Evolutionary conservation across 768 basidiomycete genomes (phyloP).

Genomic region (Kwoniella sp.): DNA sequence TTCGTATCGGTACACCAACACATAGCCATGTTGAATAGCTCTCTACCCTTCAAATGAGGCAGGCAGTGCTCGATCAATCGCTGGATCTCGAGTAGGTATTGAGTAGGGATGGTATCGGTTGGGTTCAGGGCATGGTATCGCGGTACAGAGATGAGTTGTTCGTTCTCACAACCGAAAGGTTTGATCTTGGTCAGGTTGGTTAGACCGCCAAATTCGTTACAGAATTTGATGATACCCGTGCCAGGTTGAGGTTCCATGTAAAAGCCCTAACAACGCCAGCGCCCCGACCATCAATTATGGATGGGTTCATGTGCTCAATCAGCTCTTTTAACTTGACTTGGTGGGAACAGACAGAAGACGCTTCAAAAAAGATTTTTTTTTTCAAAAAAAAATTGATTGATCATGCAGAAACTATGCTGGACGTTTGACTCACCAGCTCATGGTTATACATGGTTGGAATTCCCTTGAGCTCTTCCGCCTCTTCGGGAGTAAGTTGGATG

Average conservation of each 20-base stretch:
- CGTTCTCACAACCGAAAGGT: conserved; percentile 36
- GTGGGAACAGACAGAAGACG: no score
- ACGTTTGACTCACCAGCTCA: conserved; percentile 48
- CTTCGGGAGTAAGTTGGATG: conserved; percentile 48
- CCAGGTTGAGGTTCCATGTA: conserved; percentile 47
- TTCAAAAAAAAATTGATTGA: no score
- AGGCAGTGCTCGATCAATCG: conserved; percentile 43
- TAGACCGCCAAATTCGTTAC: conserved; percentile 53
- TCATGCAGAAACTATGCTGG: no score
- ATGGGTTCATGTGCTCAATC: no score
- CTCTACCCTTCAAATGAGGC: conserved; percentile 29
- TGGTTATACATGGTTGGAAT: conserved; percentile 51
- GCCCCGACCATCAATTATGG: no score
- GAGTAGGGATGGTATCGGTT: conserved; percentile 50
- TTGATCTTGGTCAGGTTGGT: conserved; percentile 30
- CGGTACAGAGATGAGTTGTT: conserved; percentile 45
- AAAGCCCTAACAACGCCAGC: conserved; percentile 41
- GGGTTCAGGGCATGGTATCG: conserved; percentile 52
- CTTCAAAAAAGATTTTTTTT: no score
- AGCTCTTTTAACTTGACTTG: no score
- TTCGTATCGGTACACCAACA: conserved; percentile 52
- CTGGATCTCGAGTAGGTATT: conserved; percentile 32
- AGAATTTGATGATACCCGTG: conserved; percentile 40
- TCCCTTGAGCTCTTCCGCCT: conserved; percentile 33
- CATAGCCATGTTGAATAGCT: conserved; percentile 33